A percentile compares a stretch with the other conserved stretches of the same genome.
phyloP scores from a whole-genome alignment of 163 green algal species.

The Trebouxia gelatinosa region DNA sequence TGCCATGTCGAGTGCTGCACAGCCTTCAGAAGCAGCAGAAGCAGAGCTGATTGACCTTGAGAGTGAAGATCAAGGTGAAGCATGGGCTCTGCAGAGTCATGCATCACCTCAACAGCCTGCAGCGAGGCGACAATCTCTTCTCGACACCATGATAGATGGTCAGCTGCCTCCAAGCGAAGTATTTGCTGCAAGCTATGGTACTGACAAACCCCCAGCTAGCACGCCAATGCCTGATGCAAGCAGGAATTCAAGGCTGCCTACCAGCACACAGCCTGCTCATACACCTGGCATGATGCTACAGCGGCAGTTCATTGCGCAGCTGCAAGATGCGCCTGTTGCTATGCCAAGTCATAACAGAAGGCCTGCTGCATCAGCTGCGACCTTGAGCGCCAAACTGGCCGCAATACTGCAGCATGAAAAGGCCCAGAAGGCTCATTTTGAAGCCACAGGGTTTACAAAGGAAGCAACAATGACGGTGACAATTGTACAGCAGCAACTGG shows the following conservation, averaged over 20 bases:
- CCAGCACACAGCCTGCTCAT: neutral
- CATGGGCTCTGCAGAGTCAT: no score
- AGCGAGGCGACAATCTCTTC: no score
- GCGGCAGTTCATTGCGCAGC: slow-evolving; percentile 18
- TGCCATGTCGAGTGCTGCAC: no score
- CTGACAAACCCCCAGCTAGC: no score
- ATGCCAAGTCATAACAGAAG: neutral
- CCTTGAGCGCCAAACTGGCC: neutral
- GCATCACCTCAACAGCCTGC: no score
- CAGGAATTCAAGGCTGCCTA: neutral
- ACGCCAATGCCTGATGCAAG: no score
- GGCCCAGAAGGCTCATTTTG: slow-evolving; percentile 8
- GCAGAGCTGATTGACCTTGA: no score
- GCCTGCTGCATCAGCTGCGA: neutral
- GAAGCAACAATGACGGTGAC: neutral
- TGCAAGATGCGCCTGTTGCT: slow-evolving; percentile 2
- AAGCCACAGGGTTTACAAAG: neutral
- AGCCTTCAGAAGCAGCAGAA: no score
- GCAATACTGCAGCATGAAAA: slow-evolving; percentile 15
- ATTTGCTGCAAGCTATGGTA: no score
- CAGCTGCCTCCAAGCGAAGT: no score
- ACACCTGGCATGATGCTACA: slow-evolving; percentile 11
- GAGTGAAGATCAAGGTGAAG: no score
- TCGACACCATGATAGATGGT: no score
- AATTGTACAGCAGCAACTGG: neutral